Evolutionary conservation across 148 eudicot species (phyloP).

Genomic region (Dysphania ambrosioides): DNA sequence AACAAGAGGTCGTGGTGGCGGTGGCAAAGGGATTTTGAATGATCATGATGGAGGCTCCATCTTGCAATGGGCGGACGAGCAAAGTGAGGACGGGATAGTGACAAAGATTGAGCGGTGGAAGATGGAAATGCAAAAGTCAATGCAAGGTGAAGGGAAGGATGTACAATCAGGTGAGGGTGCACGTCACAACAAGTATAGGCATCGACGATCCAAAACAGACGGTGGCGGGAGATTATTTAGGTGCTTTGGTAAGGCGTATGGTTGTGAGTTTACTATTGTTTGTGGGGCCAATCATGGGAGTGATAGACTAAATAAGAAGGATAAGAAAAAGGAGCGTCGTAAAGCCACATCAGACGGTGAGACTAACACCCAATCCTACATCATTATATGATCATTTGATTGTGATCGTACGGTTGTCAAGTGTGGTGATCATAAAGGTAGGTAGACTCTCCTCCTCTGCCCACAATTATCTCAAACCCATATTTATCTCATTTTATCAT

Average conservation of each 20-base stretch:
- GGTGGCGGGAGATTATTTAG: conserved; percentile 20
- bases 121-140: conserved; percentile 30
- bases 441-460: neutral
- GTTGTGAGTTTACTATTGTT: conserved; percentile 44
- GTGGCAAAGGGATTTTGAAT: neutral
- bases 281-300: conserved; percentile 32
- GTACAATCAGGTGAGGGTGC: neutral
- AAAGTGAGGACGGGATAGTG: conserved; percentile 36
- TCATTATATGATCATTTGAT: neutral
- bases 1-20: neutral
- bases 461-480: neutral
- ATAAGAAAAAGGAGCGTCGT: conserved; percentile 10
- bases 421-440: neutral
- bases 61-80: conserved; percentile 44
- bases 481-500: too few relatives aligned
- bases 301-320: conserved; percentile 11
- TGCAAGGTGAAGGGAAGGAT: neutral
- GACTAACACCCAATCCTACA: conserved; percentile 14
- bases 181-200: conserved; percentile 2
- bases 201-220: conserved; percentile 17
- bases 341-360: conserved; percentile 20
- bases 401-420: neutral
- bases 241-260: conserved; percentile 42
- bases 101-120: conserved; percentile 47
- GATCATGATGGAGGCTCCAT: conserved; percentile 41